Evolutionary conservation across 352 stramenopile genomes (phyloP), one percentile per base, ranked within the genome.

Genomic region (Globisporangium sylvaticum): DNA sequence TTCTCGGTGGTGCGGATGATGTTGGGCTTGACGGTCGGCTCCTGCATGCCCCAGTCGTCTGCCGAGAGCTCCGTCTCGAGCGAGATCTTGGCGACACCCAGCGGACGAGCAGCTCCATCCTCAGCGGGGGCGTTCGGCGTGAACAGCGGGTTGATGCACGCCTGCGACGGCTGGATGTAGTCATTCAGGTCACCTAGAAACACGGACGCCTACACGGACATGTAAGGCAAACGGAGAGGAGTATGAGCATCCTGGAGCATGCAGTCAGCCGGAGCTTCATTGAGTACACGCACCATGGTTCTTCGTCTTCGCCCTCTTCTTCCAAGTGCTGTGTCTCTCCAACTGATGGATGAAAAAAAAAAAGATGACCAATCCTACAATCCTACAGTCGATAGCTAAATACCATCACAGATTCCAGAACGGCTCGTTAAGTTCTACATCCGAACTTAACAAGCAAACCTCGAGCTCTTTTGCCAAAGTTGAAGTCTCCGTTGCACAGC

Each of bases 61-160:
- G 62, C 71, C 1, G 80, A 80, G 27, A 94, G 70, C 70, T 97
- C 89, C 1, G 77, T 86, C 71, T 93, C 73, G 14, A 97, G 75
- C 58, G 78, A 88, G 64, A 97, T 88, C 68, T 88, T 91, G 56
- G 81, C 82, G 14, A 87, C 54, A 32, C 80, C 79, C 5, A 31
- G 8, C n/a, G 70, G 57, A 50, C 65, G 65, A 50, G 52, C 53
- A 22, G 52, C 56, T 31, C 46, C 37, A 24, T 37, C 59, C 55
- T 66, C 25, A 24, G 20, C 25, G 60, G 73, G 61, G 6, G 73
- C 65, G 52, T 77, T 61, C 37, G 79, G 75, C n/a, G 84, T 90
- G 75, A 98, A 97, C 32, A 98, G 75, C 42, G 94, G 94, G 69
- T 98, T 98, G 34, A 98, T 87, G 64, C 94, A 98, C 18, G 94